Evolutionary conservation across 345 rosid genomes (phyloP), one percentile per base, ranked within the genome.

Genomic region (Isatis tinctoria): DNA sequence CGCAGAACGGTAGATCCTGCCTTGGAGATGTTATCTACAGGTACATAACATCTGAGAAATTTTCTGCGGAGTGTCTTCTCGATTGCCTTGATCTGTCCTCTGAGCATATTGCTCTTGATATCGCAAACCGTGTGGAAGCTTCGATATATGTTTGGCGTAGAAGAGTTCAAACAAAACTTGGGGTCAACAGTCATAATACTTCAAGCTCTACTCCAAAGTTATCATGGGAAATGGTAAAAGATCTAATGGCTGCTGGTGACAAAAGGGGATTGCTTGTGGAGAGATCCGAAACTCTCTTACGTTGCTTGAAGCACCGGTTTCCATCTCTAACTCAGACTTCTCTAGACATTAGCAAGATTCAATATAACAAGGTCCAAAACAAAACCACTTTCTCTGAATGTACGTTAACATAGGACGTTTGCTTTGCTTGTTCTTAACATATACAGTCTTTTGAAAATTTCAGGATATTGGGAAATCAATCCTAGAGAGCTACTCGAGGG

Each of bases 391-490:
- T 32, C 64, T 64, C 57, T 30, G 5, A 10, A n/a, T n/a, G 3
- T 2, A 63, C 61, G 33, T 43, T 60, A 37, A 22, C 54, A 67
- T 45, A 4, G 20, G 10, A 48, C 28, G 16, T 3, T 22, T 68
- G 30, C 17, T 69, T 43, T 60, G 16, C 40, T 53, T 63, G 28
- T n/a, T 51, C 62, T 40, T 67, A 41, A 51, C 45, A 39, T 48
- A 35, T 10, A 10, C 17, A 12, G 36, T 37, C 33, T 10, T 49
- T 27, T 7, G 7, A 41, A n/a, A 17, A 9, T 71, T 69, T 54
- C 82, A 95, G 99, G 99, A 95, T 76, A 87, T 88, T 27, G 99
- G 98, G 60, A 92, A 95, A 80, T 92, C 99, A 44, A 88, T 95
- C 64, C 70, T 95, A 9, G 99, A 95, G 82, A 87, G 99, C 89